phyloP scores from a whole-genome alignment of 768 basidiomycete species.

The Leccinum olivaceopallidum region DNA sequence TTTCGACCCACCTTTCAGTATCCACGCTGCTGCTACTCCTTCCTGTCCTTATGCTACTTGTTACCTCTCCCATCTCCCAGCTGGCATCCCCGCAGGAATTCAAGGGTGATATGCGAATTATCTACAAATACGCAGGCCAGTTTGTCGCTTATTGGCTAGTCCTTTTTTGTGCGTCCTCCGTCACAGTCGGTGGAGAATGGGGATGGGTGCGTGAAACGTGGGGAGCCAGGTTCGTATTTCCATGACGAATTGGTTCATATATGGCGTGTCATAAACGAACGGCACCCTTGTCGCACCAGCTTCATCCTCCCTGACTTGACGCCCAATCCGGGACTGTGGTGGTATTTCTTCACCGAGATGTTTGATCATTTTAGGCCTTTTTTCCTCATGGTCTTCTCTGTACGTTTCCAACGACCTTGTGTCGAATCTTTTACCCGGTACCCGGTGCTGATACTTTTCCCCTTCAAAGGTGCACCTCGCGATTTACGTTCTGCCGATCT shows the following conservation, averaged over 20 bases:
- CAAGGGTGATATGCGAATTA: slow-evolving; percentile 9
- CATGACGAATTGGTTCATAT: neutral
- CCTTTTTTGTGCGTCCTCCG: slow-evolving; percentile 48
- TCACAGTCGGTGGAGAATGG: slow-evolving; percentile 58
- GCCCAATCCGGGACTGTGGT: slow-evolving; percentile 94
- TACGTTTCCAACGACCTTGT: slow-evolving; percentile 36
- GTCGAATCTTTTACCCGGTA: neutral
- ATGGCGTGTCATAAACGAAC: neutral
- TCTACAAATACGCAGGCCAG: slow-evolving; percentile 40
- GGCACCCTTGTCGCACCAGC: slow-evolving; percentile 39
- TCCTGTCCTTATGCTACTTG: slow-evolving; percentile 65
- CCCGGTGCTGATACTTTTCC: neutral
- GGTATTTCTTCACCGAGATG: slow-evolving; percentile 99
- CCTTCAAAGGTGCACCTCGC: slow-evolving; percentile 68
- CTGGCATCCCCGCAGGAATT: slow-evolving; percentile 58
- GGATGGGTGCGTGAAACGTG: slow-evolving; percentile 78
- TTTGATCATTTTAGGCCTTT: slow-evolving; percentile 97
- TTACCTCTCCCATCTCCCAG: slow-evolving; percentile 61
- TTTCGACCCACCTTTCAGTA: slow-evolving; percentile 71
- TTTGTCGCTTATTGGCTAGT: slow-evolving; percentile 50
- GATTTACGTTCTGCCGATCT: slow-evolving; percentile 82
- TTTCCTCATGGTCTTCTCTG: slow-evolving; percentile 93
- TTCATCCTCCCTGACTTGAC: slow-evolving; percentile 85
- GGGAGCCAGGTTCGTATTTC: slow-evolving; percentile 68
- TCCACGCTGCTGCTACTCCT: slow-evolving; percentile 67